A percentile compares a stretch with the other conserved stretches of the same genome.
Conservation (phyloP, 2,329 filamentous ascomycete species). For the Pseudocercospora eumusae region DNA sequence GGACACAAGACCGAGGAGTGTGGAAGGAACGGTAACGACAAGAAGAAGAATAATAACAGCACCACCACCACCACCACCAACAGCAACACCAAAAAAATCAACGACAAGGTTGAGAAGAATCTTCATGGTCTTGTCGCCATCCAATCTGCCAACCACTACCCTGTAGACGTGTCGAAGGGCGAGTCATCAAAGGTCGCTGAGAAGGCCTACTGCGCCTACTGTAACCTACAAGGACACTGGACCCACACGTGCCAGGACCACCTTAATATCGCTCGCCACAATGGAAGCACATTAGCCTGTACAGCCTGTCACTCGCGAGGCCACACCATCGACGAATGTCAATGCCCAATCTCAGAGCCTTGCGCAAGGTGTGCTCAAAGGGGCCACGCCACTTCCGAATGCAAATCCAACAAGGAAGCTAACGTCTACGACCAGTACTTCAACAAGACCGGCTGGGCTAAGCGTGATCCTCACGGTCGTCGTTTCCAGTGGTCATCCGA, state of each 20-base stretch:
- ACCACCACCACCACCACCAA: neutral
- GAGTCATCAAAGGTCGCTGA: neutral
- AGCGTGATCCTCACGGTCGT: neutral
- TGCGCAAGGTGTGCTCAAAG: slow-evolving; percentile 11
- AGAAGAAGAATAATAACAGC: slow-evolving; percentile 8
- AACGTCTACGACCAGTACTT: neutral
- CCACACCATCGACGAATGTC: slow-evolving; percentile 19
- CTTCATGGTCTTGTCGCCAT: neutral
- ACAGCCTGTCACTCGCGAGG: slow-evolving; percentile 13
- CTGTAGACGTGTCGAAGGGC: neutral
- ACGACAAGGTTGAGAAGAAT: neutral
- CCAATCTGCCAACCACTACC: neutral
- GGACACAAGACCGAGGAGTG: neutral
- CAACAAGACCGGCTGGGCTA: slow-evolving; percentile 1
- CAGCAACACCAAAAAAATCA: neutral
- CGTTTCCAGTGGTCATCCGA: slow-evolving; percentile 1
- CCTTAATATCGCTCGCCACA: neutral
- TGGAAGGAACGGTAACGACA: neutral
- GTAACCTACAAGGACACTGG: slow-evolving; percentile 14
- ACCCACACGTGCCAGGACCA: slow-evolving; percentile 8
- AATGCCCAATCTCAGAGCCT: slow-evolving; percentile 11
- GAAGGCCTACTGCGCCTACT: slow-evolving; percentile 14
- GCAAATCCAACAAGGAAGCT: slow-evolving; percentile 1
- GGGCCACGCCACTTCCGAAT: slow-evolving; percentile 12
- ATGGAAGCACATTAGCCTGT: slow-evolving; percentile 12